A percentile compares a stretch with the other conserved stretches of the same genome.
phyloP scores from a whole-genome alignment of 2,329 filamentous ascomycete species.

The Ustulina deusta region DNA sequence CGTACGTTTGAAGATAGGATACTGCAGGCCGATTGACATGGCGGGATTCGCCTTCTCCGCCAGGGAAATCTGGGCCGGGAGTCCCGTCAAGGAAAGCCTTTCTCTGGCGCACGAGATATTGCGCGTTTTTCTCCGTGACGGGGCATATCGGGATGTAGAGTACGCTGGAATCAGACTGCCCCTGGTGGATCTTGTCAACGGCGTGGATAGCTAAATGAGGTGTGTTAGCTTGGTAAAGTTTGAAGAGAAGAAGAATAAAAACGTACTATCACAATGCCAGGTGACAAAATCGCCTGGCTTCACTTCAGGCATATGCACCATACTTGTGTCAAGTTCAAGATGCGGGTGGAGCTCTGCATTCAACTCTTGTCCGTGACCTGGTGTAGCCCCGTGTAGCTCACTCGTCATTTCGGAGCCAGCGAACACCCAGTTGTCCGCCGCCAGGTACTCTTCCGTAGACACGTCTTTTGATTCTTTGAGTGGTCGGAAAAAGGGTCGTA shows the following conservation, averaged over 20 bases:
- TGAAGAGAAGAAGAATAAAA: slow-evolving; percentile 42
- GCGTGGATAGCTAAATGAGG: slow-evolving; percentile 72
- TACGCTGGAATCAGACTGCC: slow-evolving; percentile 80
- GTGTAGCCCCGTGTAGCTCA: slow-evolving; percentile 76
- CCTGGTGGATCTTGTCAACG: slow-evolving; percentile 82
- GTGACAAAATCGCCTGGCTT: slow-evolving; percentile 80
- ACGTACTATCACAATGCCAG: slow-evolving; percentile 82
- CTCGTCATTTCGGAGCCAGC: slow-evolving; percentile 62
- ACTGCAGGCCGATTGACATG: slow-evolving; percentile 62
- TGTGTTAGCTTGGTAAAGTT: slow-evolving; percentile 15
- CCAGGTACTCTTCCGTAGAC: slow-evolving; percentile 59
- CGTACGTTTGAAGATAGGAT: slow-evolving; percentile 52
- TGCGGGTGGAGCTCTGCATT: slow-evolving; percentile 75
- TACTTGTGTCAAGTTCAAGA: slow-evolving; percentile 72
- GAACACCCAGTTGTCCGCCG: slow-evolving; percentile 71
- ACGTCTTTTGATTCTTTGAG: slow-evolving; percentile 56
- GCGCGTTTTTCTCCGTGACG: slow-evolving; percentile 78
- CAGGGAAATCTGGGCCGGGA: slow-evolving; percentile 77
- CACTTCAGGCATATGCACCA: slow-evolving; percentile 78
- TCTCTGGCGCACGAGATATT: slow-evolving; percentile 77
- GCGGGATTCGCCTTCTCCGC: slow-evolving; percentile 73
- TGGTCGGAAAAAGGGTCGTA: slow-evolving; percentile 84
- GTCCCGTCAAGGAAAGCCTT: slow-evolving; percentile 76
- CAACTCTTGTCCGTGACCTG: slow-evolving; percentile 77
- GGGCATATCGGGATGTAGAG: slow-evolving; percentile 91